Conservation (phyloP, 768 basidiomycete genomes). For the Auriscalpium vulgare region DNA sequence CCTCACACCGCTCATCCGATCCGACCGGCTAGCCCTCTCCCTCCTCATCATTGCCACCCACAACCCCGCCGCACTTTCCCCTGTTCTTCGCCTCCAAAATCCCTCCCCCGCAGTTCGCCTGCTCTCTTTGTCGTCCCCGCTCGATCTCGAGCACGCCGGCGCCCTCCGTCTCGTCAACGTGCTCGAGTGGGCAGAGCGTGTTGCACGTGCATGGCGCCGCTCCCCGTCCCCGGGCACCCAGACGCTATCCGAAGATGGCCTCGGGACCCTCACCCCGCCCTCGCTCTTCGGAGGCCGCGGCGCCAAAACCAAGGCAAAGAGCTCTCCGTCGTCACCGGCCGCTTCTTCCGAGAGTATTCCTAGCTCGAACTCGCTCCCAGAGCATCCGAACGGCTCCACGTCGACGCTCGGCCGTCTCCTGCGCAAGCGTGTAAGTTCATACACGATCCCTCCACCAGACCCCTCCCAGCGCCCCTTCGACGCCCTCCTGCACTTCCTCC, state of each 20-base stretch:
- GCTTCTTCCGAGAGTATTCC: background rate
- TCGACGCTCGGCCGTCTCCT: no score
- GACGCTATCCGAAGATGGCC: constrained; percentile 18
- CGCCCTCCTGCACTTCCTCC: constrained; percentile 30
- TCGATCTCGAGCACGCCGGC: constrained; percentile 25
- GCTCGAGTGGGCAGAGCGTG: constrained; percentile 33
- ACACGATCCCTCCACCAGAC: constrained; percentile 19
- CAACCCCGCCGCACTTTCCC: constrained; percentile 22
- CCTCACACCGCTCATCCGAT: constrained; percentile 26
- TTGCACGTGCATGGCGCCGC: constrained; percentile 29
- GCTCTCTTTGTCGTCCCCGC: constrained; percentile 25
- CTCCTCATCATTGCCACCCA: constrained; percentile 32
- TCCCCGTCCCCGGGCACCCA: constrained; percentile 22
- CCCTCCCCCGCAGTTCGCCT: constrained; percentile 26
- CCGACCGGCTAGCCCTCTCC: constrained; percentile 27
- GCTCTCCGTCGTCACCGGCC: background rate
- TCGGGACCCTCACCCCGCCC: constrained; percentile 19
- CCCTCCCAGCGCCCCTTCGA: constrained; percentile 30
- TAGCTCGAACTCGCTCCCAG: no score
- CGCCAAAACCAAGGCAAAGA: background rate
- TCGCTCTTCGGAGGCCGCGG: constrained; percentile 9
- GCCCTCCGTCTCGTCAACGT: constrained; percentile 28
- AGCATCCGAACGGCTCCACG: no score
- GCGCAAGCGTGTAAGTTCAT: background rate
- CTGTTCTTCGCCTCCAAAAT: background rate